Conservation (phyloP, 306 rosid genomes). For the Lathyrus aphaca region DNA sequence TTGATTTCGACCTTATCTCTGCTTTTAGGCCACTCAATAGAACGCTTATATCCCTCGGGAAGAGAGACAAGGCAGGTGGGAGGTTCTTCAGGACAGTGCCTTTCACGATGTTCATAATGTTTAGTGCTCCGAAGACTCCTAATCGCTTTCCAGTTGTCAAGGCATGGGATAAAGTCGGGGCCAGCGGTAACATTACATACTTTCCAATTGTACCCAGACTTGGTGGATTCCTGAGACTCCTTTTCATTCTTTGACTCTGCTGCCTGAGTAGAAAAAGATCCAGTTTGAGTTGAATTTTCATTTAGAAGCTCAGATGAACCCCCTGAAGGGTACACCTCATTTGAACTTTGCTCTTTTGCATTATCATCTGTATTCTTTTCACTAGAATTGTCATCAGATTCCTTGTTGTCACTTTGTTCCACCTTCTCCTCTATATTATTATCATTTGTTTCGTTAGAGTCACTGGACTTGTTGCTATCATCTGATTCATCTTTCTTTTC, state of each 20-base stretch:
- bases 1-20: slow-evolving; percentile 78
- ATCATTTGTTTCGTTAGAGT: slow-evolving; percentile 47
- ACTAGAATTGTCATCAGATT: slow-evolving; percentile 51
- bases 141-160: slow-evolving; percentile 88
- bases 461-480: slow-evolving; percentile 55
- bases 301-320: slow-evolving; percentile 87
- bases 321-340: slow-evolving; percentile 85
- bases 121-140: slow-evolving; percentile 85
- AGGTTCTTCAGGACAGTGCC: slow-evolving; percentile 94
- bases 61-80: slow-evolving; percentile 94
- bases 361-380: slow-evolving; percentile 56
- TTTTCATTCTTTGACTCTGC: slow-evolving; percentile 87
- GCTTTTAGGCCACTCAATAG: slow-evolving; percentile 91
- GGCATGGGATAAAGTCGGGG: slow-evolving; percentile 91
- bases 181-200: slow-evolving; percentile 91
- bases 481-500: slow-evolving; percentile 53
- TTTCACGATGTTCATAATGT: slow-evolving; percentile 98
- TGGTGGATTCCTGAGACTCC: slow-evolving; percentile 67
- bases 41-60: slow-evolving; percentile 82
- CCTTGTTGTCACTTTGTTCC: slow-evolving; percentile 60
- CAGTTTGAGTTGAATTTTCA: slow-evolving; percentile 66
- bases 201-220: slow-evolving; percentile 70
- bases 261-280: slow-evolving; percentile 81
- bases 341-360: slow-evolving; percentile 51
- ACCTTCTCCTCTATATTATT: slow-evolving; percentile 63